phyloP scores from a whole-genome alignment of 345 rosid species.

The Psidium friedrichsthalianum region DNA sequence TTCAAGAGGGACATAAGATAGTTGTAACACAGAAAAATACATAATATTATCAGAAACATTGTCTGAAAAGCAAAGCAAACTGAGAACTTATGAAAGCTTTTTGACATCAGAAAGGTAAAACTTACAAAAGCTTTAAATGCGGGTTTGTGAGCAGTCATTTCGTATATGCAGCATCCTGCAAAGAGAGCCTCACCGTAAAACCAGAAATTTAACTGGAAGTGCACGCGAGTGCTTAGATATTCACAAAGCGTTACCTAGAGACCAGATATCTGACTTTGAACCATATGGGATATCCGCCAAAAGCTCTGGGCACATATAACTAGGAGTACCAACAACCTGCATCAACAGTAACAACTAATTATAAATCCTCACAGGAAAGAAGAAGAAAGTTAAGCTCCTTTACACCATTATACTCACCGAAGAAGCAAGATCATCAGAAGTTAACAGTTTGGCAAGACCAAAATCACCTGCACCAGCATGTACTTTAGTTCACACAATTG shows the following conservation, averaged over 20 bases:
- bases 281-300: slow-evolving; percentile 98
- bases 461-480: slow-evolving; percentile 63
- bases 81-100: neutral
- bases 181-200: neutral
- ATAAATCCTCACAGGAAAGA: neutral
- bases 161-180: slow-evolving; percentile 94
- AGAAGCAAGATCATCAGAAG: slow-evolving; percentile 87
- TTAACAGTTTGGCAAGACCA: slow-evolving; percentile 93
- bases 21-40: neutral
- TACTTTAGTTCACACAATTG: neutral
- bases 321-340: slow-evolving; percentile 97
- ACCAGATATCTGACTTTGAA: slow-evolving; percentile 98
- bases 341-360: neutral
- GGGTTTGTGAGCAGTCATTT: slow-evolving; percentile 83
- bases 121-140: slow-evolving; percentile 97
- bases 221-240: neutral
- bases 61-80: neutral
- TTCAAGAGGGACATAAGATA: neutral
- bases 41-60: neutral
- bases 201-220: neutral
- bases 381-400: neutral
- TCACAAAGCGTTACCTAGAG: slow-evolving; percentile 44
- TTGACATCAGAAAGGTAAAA: neutral
- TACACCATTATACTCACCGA: slow-evolving; percentile 46
- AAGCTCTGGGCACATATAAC: slow-evolving; percentile 99